phyloP scores from a whole-genome alignment of 2,329 filamentous ascomycete species.

The Scortechinia acanthostroma region DNA sequence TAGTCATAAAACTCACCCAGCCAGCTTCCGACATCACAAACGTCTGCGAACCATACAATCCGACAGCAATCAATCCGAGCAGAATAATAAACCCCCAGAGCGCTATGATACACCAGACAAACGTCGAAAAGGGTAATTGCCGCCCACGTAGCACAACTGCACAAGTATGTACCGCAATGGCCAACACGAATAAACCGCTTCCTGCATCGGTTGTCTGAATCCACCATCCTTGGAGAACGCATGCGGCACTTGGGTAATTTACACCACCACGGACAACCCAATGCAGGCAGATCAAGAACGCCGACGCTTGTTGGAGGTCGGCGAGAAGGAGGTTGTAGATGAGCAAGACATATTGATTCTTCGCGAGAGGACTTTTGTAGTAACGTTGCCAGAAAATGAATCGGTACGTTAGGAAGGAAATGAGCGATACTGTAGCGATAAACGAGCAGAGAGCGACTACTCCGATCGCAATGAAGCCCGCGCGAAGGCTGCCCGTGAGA shows the following conservation, averaged over 20 bases:
- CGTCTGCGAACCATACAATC: conserved; percentile 26
- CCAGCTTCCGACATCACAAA: conserved; percentile 35
- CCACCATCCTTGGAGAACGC: conserved; percentile 40
- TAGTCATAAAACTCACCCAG: conserved; percentile 33
- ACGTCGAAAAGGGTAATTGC: conserved; percentile 32
- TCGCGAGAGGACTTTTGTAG: conserved; percentile 37
- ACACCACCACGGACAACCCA: conserved; percentile 35
- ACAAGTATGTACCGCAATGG: conserved; percentile 45
- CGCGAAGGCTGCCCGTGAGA: not conserved
- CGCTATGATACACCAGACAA: conserved; percentile 28
- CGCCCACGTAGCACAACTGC: conserved; percentile 34
- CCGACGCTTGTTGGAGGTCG: conserved; percentile 40
- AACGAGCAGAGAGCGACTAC: conserved; percentile 36
- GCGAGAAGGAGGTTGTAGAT: conserved; percentile 43
- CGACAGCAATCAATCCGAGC: conserved; percentile 35
- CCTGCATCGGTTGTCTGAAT: conserved; percentile 41
- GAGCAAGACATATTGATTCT: conserved; percentile 44
- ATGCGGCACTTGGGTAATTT: conserved; percentile 28
- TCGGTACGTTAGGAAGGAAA: conserved; percentile 38
- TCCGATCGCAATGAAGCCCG: conserved; percentile 34
- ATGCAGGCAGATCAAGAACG: conserved; percentile 36
- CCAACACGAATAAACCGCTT: conserved; percentile 41
- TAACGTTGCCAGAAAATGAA: conserved; percentile 38
- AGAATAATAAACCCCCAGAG: conserved; percentile 35
- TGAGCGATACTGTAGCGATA: conserved; percentile 28